Evolutionary conservation across 2,329 filamentous ascomycete genomes (phyloP).

Genomic region (Fusarium pininemorale): DNA sequence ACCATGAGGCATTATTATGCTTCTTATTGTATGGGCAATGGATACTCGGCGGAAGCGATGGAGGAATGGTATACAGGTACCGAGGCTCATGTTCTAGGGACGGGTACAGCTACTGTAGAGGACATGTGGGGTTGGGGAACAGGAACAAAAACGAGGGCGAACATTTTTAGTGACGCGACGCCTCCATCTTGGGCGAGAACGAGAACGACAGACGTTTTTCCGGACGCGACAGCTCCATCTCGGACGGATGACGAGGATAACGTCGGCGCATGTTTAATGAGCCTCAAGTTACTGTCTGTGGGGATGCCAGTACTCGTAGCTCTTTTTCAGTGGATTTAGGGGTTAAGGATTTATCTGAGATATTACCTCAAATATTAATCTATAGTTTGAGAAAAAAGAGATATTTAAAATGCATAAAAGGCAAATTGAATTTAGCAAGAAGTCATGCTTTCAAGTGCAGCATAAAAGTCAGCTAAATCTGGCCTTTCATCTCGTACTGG

Average conservation of each 20-base stretch:
- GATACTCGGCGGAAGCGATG: neutral
- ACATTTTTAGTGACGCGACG: too few relatives aligned
- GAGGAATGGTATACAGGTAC: slow-evolving; percentile 1
- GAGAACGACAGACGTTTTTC: neutral
- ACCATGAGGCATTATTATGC: slow-evolving; percentile 1
- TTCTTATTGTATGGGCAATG: neutral
- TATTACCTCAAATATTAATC: neutral
- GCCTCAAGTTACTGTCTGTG: rapidly evolving
- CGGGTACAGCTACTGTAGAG: neutral
- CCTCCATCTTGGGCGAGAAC: too few relatives aligned
- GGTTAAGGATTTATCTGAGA: too few relatives aligned
- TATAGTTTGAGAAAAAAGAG: too few relatives aligned
- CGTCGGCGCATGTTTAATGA: neutral
- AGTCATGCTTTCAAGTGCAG: neutral
- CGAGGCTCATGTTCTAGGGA: neutral
- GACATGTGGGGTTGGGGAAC: neutral
- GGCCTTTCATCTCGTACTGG: neutral
- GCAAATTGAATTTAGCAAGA: neutral
- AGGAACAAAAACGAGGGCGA: neutral
- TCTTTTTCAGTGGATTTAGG: neutral
- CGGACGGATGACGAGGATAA: neutral
- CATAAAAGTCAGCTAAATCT: neutral
- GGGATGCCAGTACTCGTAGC: neutral
- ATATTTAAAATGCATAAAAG: neutral
- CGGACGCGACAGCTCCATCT: neutral